Evolutionary conservation across 2,329 filamentous ascomycete species (phyloP), one percentile per base, ranked within the genome.

Genomic region (Xylaria sp.): DNA sequence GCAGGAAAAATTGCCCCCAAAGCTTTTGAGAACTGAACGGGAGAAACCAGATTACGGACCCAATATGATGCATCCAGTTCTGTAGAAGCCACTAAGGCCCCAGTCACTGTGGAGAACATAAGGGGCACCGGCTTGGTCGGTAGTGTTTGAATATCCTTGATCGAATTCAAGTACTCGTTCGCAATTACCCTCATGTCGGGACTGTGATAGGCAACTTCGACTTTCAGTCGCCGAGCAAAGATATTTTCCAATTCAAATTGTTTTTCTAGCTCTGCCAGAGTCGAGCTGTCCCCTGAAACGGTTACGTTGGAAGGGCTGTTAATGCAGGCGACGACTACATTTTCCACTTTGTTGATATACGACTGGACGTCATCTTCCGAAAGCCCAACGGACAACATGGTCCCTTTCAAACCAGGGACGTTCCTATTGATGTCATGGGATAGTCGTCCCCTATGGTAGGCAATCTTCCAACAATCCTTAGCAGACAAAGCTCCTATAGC

Each of bases 401-500:
- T 23, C 25, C 54, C 44, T 9, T 56, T n/a, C n/a, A n/a, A n/a
- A n/a, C 8, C 5, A 17, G 54, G 44, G 48, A 23, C 29, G 80
- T 78, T 13, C 68, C 54, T 77, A 59, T 17, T 57, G 65, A n/a
- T n/a, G n/a, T n/a, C 8, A 56, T 57, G 38, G 48, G 63, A 8
- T 44, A 63, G 21, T 66, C 49, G 10, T 60, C 37, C 15, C 63
- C 58, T 2, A 70, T 59, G 0, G 25, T 48, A 56, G 8, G 75
- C 75, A 11, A 56, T 21, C 25, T 29, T 40, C 33, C 40, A 41
- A 25, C 54, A 56, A 25, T 56, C 23, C 54, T 71, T 56, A 1
- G 64, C 52, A 0, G 58, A 58, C 13, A 75, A 65, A 10, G 61
- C 68, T 2, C 75, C 74, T 2, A 72, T 71, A 1, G 73, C 74